Evolutionary conservation across 345 rosid species (phyloP), one percentile per base, ranked within the genome.

Genomic region (Erucastrum elatum): DNA sequence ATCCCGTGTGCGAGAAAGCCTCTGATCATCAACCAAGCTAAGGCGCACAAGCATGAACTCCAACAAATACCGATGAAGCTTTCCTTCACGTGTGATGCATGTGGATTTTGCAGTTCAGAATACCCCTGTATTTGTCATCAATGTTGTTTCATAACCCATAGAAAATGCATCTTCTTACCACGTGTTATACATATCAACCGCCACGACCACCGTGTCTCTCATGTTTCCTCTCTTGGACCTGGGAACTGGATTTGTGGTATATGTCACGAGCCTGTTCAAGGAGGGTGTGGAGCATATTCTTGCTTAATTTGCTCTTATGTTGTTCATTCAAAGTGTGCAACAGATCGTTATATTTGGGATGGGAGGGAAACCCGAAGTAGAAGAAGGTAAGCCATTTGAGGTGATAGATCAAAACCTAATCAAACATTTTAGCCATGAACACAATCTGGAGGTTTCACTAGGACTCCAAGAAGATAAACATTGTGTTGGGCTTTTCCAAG

Each of bases 1-100:
- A 60, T 66, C 39, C 12, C 0, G 13, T 75, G 78, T 66, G 56
- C 41, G 39, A 75, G 65, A 75, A 9, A 8, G 15, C 64, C 77
- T 35, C 12, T 65, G 2, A 21, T 9, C 4, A 1, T 65, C 2
- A 0, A 35, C 12, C 12, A 3, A 34, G 0, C 15, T 10, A 74
- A 65, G 17, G 13, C 29, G 8, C 77, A 74, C 39, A 6, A 35
- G 8, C 71, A 74, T 13, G 12, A 53, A 25, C 64, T 74, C 29
- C 17, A 2, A 10, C 77, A 74, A 65, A 0, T 53, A 34, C 34
- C 8, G 7, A 26, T 34, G 0, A 17, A 35, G 11, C 69, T 71
- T 12, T 6, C 25, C 8, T 71, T 71, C 65, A 58, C 53, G 0
- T 71, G 75, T 34, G 25, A 21, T 71, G 75, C 75, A 31, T 71